phyloP scores from a whole-genome alignment of 257 asterid genomes.

The Mitragyna speciosa region DNA sequence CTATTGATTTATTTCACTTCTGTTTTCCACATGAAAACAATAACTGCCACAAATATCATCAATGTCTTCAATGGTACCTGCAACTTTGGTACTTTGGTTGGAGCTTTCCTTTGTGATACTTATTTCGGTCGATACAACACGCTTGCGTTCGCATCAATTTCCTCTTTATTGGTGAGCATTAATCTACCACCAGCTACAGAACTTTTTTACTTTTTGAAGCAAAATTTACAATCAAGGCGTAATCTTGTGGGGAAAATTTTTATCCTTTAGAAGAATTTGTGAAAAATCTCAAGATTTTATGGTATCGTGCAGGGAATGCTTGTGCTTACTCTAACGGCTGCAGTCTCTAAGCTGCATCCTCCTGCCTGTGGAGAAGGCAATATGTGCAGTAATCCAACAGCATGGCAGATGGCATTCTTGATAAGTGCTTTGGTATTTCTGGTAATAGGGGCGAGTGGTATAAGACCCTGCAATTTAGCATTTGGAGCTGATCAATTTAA shows the following conservation, averaged over 20 bases:
- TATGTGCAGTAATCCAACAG: too few species aligned
- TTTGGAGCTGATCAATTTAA: conserved; percentile 45
- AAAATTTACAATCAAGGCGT: too few species aligned
- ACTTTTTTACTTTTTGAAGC: too few species aligned
- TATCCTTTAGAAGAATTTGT: too few species aligned
- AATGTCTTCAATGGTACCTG: conserved; percentile 39
- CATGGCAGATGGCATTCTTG: conserved; percentile 32
- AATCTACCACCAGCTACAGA: too few species aligned
- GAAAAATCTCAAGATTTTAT: too few species aligned
- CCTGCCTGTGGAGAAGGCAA: too few species aligned
- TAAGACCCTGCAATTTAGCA: conserved; percentile 41
- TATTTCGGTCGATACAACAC: conserved; percentile 38
- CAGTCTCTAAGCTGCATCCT: conserved; percentile 29
- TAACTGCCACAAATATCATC: conserved; percentile 29
- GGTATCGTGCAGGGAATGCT: conserved; percentile 52
- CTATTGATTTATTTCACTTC: conserved; percentile 36
- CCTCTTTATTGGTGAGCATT: conserved; percentile 38
- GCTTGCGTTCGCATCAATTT: conserved; percentile 28
- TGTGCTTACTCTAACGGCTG: conserved; percentile 36
- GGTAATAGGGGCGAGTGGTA: conserved; percentile 36
- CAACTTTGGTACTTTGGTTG: conserved; percentile 31
- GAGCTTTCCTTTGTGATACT: conserved; percentile 37
- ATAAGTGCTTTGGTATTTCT: conserved; percentile 23
- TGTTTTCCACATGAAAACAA: conserved; percentile 31
- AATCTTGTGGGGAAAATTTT: too few species aligned